Conservation (phyloP, 768 basidiomycete genomes). For the Gelatoporia subvermispora region DNA sequence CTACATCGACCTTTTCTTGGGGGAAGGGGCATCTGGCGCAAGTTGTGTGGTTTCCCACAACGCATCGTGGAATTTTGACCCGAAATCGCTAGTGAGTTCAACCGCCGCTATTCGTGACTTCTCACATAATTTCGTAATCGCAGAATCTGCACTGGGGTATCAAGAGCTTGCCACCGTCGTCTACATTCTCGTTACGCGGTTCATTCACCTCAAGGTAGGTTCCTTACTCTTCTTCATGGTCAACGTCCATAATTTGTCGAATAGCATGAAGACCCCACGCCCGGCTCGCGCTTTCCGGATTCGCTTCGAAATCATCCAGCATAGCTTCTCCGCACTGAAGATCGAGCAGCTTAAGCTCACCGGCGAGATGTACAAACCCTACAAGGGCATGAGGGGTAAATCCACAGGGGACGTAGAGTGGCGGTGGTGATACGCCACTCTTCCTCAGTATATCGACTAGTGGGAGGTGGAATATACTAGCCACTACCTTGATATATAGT, state of each 20-base stretch:
- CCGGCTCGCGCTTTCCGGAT: constrained; percentile 75
- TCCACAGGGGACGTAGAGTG: constrained; percentile 69
- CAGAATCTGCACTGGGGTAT: constrained; percentile 82
- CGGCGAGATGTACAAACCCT: constrained; percentile 83
- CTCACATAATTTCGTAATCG: neutral
- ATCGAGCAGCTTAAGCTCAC: constrained; percentile 81
- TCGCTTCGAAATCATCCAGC: constrained; percentile 60
- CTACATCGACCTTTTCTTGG: constrained; percentile 68
- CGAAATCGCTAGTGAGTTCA: constrained; percentile 19
- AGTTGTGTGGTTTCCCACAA: constrained; percentile 67
- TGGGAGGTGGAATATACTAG: neutral
- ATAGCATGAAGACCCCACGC: constrained; percentile 41
- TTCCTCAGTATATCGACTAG: neutral
- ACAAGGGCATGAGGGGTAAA: constrained; percentile 80
- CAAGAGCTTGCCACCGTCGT: constrained; percentile 52
- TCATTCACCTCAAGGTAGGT: constrained; percentile 67
- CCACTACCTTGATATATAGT: too few relatives aligned
- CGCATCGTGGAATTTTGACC: constrained; percentile 80
- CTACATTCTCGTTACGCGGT: constrained; percentile 72
- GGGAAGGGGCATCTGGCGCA: constrained; percentile 65
- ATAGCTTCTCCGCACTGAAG: constrained; percentile 76
- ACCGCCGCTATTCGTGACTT: neutral
- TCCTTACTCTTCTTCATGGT: neutral
- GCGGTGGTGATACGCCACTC: constrained; percentile 25
- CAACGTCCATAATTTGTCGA: neutral